Conservation (phyloP, 805 yeast species). For the Yamadazyma kitorensis region DNA sequence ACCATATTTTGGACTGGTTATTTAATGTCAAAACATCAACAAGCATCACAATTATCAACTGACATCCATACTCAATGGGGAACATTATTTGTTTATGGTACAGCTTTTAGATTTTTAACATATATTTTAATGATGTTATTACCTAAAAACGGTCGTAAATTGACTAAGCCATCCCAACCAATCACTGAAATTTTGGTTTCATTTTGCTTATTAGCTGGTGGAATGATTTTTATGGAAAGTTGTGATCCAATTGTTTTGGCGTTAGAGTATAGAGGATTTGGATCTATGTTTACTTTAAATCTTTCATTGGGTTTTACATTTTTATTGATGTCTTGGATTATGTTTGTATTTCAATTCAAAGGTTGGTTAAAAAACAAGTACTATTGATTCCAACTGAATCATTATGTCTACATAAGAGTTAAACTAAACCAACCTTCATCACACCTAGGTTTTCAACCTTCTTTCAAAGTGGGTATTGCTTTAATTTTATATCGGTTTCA, state of each 20-base stretch:
- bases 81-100: slow-evolving; percentile 72
- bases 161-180: slow-evolving; percentile 53
- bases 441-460: too few species aligned
- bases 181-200: slow-evolving; percentile 80
- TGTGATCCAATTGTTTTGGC: slow-evolving; percentile 83
- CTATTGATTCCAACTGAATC: too few species aligned
- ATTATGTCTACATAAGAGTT: too few species aligned
- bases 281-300: slow-evolving; percentile 91
- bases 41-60: slow-evolving; percentile 76
- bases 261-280: slow-evolving; percentile 64
- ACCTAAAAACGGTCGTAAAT: slow-evolving; percentile 26
- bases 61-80: slow-evolving; percentile 93
- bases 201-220: slow-evolving; percentile 83
- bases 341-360: slow-evolving; percentile 63
- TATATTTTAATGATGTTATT: slow-evolving; percentile 51
- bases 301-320: slow-evolving; percentile 77
- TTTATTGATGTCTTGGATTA: slow-evolving; percentile 85
- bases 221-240: slow-evolving; percentile 87
- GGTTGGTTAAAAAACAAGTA: slow-evolving; percentile 35
- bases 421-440: too few species aligned
- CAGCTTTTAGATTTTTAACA: slow-evolving; percentile 70
- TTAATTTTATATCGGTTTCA: too few species aligned
- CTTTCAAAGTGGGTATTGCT: too few species aligned
- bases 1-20: slow-evolving; percentile 96
- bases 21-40: slow-evolving; percentile 92